Evolutionary conservation across 768 basidiomycete species (phyloP).

Genomic region (Macrolepiota albuminosa): DNA sequence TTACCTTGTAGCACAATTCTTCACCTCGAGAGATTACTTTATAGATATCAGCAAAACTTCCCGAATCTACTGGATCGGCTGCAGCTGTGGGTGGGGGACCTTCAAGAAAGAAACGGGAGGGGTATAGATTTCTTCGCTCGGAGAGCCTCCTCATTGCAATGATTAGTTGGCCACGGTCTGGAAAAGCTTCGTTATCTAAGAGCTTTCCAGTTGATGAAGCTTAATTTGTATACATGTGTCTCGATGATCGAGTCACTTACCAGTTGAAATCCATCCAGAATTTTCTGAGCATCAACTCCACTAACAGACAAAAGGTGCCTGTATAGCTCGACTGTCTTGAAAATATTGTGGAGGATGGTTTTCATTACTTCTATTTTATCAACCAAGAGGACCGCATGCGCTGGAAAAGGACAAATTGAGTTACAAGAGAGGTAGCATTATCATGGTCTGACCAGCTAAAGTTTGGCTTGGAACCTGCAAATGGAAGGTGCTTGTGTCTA

Average conservation of each 20-base stretch:
- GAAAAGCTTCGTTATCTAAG: neutral
- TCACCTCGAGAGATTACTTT: neutral
- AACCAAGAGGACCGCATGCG: neutral
- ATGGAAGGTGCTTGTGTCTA: neutral
- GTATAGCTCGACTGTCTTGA: neutral
- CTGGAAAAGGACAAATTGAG: neutral
- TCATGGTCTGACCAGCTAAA: neutral
- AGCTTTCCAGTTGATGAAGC: neutral
- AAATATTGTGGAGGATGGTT: neutral
- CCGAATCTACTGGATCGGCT: neutral
- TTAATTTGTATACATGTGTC: neutral
- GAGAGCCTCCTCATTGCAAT: constrained; percentile 11
- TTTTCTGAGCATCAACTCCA: neutral
- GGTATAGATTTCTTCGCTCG: neutral
- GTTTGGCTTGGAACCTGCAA: neutral
- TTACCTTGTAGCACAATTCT: constrained; percentile 1
- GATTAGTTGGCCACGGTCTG: constrained; percentile 1
- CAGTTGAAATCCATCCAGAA: constrained; percentile 7
- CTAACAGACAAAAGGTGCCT: neutral
- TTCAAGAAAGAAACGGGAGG: neutral
- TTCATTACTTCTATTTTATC: neutral
- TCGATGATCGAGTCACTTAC: neutral
- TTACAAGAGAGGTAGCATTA: neutral
- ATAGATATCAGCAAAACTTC: constrained; percentile 7
- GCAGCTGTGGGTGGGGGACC: neutral